Conservation (phyloP, 495 filamentous ascomycete species). For the Aspergillus bridgeri region DNA sequence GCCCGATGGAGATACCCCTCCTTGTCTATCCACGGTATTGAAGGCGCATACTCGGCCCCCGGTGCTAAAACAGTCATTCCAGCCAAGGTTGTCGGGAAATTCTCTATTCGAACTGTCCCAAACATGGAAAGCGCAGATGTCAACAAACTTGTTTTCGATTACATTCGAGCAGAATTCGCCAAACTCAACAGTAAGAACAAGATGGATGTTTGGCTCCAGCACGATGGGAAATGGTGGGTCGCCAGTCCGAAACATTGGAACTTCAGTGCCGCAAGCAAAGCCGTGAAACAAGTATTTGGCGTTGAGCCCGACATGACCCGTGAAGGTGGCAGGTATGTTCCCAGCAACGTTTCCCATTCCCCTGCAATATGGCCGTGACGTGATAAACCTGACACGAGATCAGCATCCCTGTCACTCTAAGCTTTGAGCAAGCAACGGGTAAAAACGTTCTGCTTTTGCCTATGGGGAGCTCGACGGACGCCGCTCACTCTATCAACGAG, state of each 20-base stretch:
- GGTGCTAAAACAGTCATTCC: constrained; percentile 99
- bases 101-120: constrained; percentile 94
- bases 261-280: constrained; percentile 88
- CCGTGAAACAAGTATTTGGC: constrained; percentile 86
- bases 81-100: constrained; percentile 95
- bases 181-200: constrained; percentile 89
- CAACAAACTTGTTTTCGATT: constrained; percentile 74
- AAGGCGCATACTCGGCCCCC: constrained; percentile 89
- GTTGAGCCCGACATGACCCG: constrained; percentile 92
- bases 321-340: constrained; percentile 79
- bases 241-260: constrained; percentile 98
- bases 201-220: constrained; percentile 72
- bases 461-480: constrained; percentile 96
- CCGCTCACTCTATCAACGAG: constrained; percentile 95
- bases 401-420: constrained; percentile 93
- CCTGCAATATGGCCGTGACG: background rate
- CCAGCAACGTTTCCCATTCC: background rate
- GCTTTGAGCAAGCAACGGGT: constrained; percentile 95
- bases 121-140: constrained; percentile 93
- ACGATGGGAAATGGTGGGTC: constrained; percentile 98
- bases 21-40: constrained; percentile 92
- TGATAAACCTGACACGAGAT: constrained; percentile 15
- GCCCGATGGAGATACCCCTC: constrained; percentile 92
- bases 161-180: constrained; percentile 74
- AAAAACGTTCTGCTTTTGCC: constrained; percentile 96